Percentiles rank a stretch among this genome's conserved stretches.
These are phyloP conservation scores for Wickerhamiella sorbophila DNA, from an alignment of 805 yeast genomes.

Conservation along the genomic window DNA sequence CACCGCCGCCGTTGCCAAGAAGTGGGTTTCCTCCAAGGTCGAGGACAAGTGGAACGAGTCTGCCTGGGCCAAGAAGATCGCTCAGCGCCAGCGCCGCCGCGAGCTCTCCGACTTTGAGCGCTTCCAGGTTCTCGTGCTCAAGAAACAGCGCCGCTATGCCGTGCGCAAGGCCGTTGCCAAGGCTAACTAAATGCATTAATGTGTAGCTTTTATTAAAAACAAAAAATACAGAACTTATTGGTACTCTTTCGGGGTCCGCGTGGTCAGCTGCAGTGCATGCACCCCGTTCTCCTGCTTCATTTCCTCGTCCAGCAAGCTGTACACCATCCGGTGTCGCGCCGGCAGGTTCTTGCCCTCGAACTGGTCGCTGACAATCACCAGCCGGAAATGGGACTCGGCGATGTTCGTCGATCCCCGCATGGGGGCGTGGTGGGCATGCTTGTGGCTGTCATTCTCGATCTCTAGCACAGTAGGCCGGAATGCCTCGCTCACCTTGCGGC, in stretches of 20 bases:
- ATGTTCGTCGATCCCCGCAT: slow-evolving; percentile 57
- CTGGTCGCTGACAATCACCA: slow-evolving; percentile 54
- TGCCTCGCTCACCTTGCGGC: slow-evolving; percentile 29
- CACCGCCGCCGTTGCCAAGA: slow-evolving; percentile 72
- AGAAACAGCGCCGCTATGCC: slow-evolving; percentile 93
- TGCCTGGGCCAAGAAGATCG: slow-evolving; percentile 97
- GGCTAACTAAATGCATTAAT: slow-evolving; percentile 33
- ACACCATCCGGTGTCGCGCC: slow-evolving; percentile 63
- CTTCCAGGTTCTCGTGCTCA: slow-evolving; percentile 96
- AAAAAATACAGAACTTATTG: neutral
- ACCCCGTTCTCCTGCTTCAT: slow-evolving; percentile 47
- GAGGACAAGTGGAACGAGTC: slow-evolving; percentile 84
- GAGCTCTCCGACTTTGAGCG: slow-evolving; percentile 94
- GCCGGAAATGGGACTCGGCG: slow-evolving; percentile 68
- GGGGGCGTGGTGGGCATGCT: slow-evolving; percentile 79
- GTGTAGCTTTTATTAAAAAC: neutral
- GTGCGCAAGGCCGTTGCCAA: slow-evolving; percentile 94
- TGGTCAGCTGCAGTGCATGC: slow-evolving; percentile 77
- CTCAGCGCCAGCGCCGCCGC: slow-evolving; percentile 86
- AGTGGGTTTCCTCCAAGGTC: slow-evolving; percentile 83
- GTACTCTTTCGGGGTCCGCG: slow-evolving; percentile 53
- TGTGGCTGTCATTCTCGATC: slow-evolving; percentile 68
- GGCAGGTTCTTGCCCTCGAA: slow-evolving; percentile 57
- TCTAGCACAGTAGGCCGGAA: slow-evolving; percentile 34
- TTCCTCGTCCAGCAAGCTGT: slow-evolving; percentile 56